These are phyloP conservation scores for Urostyla sp. DNA, from an alignment of 73 alveolate genomes.

Conservation along the genomic window DNA sequence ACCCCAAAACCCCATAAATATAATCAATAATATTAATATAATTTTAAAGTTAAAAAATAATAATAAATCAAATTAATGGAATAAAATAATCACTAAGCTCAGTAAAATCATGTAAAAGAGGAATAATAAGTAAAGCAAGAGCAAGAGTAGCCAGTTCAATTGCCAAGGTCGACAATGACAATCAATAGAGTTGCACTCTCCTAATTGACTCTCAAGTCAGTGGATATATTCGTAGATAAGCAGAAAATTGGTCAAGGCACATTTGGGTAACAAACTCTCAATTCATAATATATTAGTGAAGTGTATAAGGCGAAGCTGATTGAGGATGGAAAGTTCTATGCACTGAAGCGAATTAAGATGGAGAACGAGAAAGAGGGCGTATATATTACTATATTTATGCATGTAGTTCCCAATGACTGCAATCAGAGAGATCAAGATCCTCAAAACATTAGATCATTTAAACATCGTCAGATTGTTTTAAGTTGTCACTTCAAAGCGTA, in stretches of 20 bases:
- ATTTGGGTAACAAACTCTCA: conserved; percentile 12
- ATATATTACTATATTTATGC: not conserved
- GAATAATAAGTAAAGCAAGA: too few relatives aligned
- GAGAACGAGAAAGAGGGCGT: conserved; percentile 93
- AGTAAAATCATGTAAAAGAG: too few relatives aligned
- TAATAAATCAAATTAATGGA: too few relatives aligned
- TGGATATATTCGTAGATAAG: conserved; percentile 25
- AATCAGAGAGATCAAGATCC: conserved; percentile 94
- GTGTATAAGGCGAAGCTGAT: conserved; percentile 34
- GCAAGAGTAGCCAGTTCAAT: not conserved
- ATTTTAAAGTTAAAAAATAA: too few relatives aligned
- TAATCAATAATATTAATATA: too few relatives aligned
- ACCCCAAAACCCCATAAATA: too few relatives aligned
- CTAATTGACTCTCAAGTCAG: not conserved
- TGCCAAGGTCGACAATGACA: conserved; percentile 39
- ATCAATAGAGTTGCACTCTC: not conserved
- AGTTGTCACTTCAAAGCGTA: conserved; percentile 83
- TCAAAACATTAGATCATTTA: conserved; percentile 90
- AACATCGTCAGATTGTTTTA: conserved; percentile 93
- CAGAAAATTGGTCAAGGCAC: conserved; percentile 44
- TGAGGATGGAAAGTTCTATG: conserved; percentile 71
- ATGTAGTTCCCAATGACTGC: conserved; percentile 95
- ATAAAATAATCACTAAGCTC: too few relatives aligned
- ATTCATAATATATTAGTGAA: not conserved
- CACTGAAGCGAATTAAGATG: conserved; percentile 91